Conservation (phyloP, 1,284 basidiomycete genomes). For the Farysia itapuensis region DNA sequence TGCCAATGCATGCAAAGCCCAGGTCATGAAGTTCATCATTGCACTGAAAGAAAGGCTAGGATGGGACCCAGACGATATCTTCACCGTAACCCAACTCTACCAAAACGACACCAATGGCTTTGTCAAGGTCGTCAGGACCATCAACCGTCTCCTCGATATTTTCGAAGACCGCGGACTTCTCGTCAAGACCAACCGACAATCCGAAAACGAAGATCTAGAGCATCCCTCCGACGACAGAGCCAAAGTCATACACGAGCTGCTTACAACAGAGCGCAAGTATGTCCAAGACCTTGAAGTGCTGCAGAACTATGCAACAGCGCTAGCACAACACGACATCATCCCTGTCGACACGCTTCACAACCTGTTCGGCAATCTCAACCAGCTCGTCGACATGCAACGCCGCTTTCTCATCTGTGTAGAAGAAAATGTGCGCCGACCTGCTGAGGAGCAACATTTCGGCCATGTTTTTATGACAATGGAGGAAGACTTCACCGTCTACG, state of each 20-base stretch:
- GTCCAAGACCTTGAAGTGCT: constrained; percentile 96
- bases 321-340: constrained; percentile 79
- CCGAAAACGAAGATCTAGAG: constrained; percentile 40
- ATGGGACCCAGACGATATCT: constrained; percentile 63
- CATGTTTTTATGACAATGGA: constrained; percentile 72
- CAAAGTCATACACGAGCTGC: constrained; percentile 80
- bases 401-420: constrained; percentile 87
- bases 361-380: constrained; percentile 92
- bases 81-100: constrained; percentile 73
- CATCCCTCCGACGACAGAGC: constrained; percentile 66
- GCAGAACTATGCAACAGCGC: constrained; percentile 62
- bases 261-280: constrained; percentile 94
- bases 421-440: constrained; percentile 64
- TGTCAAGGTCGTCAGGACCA: constrained; percentile 89
- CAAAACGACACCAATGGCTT: constrained; percentile 89
- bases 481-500: constrained; percentile 69
- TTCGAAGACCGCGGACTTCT: constrained; percentile 74
- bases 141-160: constrained; percentile 79
- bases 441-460: constrained; percentile 68
- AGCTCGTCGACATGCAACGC: constrained; percentile 93
- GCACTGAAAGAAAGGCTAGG: constrained; percentile 64
- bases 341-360: constrained; percentile 92
- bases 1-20: constrained; percentile 72
- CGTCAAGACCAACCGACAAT: constrained; percentile 64
- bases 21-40: constrained; percentile 66